Base-by-base conservation (phyloP, 176 grass and related monocot genomes). In the Coix lacrymajobi region DNA sequence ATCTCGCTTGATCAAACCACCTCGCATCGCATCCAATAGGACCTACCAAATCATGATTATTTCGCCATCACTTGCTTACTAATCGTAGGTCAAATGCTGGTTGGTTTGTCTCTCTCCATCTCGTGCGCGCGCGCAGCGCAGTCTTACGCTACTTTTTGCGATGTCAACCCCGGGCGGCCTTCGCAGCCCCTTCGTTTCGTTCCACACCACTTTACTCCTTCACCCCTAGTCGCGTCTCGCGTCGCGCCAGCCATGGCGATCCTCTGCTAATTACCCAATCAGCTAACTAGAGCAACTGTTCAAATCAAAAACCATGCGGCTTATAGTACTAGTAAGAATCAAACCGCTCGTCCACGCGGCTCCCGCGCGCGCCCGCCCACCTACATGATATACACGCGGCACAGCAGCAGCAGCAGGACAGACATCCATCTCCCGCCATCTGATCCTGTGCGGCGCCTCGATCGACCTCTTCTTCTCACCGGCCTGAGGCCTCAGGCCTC, bases 291-390 rank as follows among this genome's bases (percentile, higher is more conserved):
- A 8, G 5, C 1, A 13, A 15, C 46, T 12, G 19, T 7, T 67
- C 22, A 40, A 57, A 4, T 66, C 75, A 79, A 88, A 88, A 88
- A 88, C 58, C 74, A 29, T 78, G 43, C 44, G 14, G 34, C 60
- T 73, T 19, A 24, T 10, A 8, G 22, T 7, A 52, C 19, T 7
- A 14, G 6, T 40, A 60, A 7, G 0, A 58, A 58, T 58, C 22
- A 57, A 57, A 25, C 20, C 11, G 32, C 45, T 36, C 25, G 5
- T 4, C 80, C 80, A 88, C 80, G 74, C 80, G 66, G 13, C 65
- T 32, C n/a, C 28, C 73, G 54, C 52, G 63, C 71, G 3, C 62
- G 13, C 64, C 1, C 29, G 4, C 71, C 12, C 11, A 10, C 38
- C 4, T 11, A 13, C 29, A 11, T 36, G 2, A 77, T 83, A 71